Percentiles rank a stretch among this genome's conserved stretches.
These are phyloP conservation scores for Austroboletus eburneus DNA, from an alignment of 768 basidiomycete genomes.

Conservation along the genomic window DNA sequence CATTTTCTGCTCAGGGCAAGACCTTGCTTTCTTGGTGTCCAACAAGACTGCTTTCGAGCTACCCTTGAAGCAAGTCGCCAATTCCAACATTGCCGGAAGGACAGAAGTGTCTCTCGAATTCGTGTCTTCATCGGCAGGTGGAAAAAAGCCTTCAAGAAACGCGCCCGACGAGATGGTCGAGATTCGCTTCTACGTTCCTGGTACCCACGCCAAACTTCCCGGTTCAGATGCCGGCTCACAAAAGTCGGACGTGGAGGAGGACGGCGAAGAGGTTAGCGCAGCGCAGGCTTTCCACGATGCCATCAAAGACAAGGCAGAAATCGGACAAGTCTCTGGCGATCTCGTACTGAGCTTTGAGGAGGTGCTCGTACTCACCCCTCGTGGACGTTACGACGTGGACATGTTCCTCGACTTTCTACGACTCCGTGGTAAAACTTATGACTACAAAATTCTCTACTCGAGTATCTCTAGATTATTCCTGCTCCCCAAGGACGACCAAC, in stretches of 20 bases:
- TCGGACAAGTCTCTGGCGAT: slow-evolving; percentile 88
- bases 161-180: slow-evolving; percentile 86
- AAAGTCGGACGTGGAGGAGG: slow-evolving; percentile 67
- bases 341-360: slow-evolving; percentile 94
- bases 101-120: slow-evolving; percentile 99
- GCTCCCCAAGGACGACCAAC: slow-evolving; percentile 93
- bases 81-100: slow-evolving; percentile 96
- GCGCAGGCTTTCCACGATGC: slow-evolving; percentile 96
- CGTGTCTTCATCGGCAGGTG: slow-evolving; percentile 37
- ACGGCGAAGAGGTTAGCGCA: slow-evolving; percentile 79
- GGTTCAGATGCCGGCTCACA: slow-evolving; percentile 73
- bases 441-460: slow-evolving; percentile 93
- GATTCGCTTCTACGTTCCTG: slow-evolving; percentile 95
- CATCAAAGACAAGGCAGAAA: slow-evolving; percentile 94
- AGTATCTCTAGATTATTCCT: slow-evolving; percentile 88
- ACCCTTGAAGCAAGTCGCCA: slow-evolving; percentile 81
- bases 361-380: slow-evolving; percentile 89
- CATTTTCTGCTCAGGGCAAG: slow-evolving; percentile 58
- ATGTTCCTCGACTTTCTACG: slow-evolving; percentile 95
- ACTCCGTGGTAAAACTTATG: slow-evolving; percentile 96
- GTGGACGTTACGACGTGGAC: slow-evolving; percentile 96
- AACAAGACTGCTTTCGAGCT: slow-evolving; percentile 88
- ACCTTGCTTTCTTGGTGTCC: slow-evolving; percentile 86
- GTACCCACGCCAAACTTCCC: slow-evolving; percentile 56
- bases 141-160: slow-evolving; percentile 40